These are phyloP conservation scores for Sclerospora graminicola DNA, from an alignment of 352 stramenopile species.

Conservation along the genomic window DNA sequence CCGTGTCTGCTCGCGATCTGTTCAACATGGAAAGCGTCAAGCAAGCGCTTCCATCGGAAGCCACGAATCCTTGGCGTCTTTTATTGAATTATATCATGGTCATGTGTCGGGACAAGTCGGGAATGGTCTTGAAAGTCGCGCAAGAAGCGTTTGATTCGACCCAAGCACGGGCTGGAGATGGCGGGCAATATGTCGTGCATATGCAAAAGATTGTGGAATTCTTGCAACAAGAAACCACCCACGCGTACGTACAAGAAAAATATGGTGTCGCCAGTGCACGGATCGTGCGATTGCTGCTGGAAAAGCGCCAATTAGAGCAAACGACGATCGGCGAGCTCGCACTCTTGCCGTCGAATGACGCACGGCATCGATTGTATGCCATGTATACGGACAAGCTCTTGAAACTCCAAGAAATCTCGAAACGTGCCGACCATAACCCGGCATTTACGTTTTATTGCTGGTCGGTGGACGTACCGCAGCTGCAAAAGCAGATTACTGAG, in stretches of 20 bases:
- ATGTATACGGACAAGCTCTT: slow-evolving; percentile 65
- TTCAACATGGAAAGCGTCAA: slow-evolving; percentile 66
- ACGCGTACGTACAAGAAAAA: slow-evolving; percentile 76
- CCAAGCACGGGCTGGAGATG: slow-evolving; percentile 48
- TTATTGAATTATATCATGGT: slow-evolving; percentile 84
- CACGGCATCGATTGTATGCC: slow-evolving; percentile 72
- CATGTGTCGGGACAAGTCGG: slow-evolving; percentile 85
- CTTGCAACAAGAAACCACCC: slow-evolving; percentile 62
- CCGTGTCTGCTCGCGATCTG: slow-evolving; percentile 68
- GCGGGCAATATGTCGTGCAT: slow-evolving; percentile 83
- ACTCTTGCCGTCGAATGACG: slow-evolving; percentile 73
- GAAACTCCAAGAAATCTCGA: slow-evolving; percentile 81
- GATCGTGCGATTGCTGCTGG: slow-evolving; percentile 76
- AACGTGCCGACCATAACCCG: slow-evolving; percentile 83
- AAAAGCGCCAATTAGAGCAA: slow-evolving; percentile 82
- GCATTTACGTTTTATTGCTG: slow-evolving; percentile 83
- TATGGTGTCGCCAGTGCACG: slow-evolving; percentile 71
- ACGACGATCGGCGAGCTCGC: slow-evolving; percentile 79
- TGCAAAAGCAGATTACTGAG: slow-evolving; percentile 52
- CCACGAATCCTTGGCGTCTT: slow-evolving; percentile 74
- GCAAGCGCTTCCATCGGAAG: slow-evolving; percentile 53
- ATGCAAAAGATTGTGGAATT: slow-evolving; percentile 85
- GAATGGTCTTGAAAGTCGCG: slow-evolving; percentile 79
- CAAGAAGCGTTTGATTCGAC: slow-evolving; percentile 59
- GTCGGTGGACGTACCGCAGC: slow-evolving; percentile 63